A percentile compares a stretch with the other conserved stretches of the same genome.
phyloP scores from a whole-genome alignment of 352 stramenopile species.

The Phytophthora idaei region DNA sequence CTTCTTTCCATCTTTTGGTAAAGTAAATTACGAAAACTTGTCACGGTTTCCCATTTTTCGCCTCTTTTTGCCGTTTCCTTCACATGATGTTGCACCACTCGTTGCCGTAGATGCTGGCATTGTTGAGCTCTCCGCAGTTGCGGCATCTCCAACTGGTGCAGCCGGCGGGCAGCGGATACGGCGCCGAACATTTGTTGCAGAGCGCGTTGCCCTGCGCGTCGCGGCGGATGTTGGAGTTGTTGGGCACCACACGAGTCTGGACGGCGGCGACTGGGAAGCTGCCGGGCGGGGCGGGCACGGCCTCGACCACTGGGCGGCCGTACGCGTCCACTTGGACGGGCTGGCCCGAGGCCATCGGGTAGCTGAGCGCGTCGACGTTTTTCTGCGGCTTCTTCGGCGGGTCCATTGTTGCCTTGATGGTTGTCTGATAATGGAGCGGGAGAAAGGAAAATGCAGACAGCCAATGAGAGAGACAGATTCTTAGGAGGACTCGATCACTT shows the following conservation, averaged over 20 bases:
- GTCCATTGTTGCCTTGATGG: constrained; percentile 27
- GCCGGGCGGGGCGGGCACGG: constrained; percentile 32
- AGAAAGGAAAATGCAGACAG: constrained; percentile 1
- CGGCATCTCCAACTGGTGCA: constrained; percentile 80
- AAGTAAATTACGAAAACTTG: constrained; percentile 1
- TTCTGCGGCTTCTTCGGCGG: constrained; percentile 35
- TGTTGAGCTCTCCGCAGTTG: constrained; percentile 77
- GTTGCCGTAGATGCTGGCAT: constrained; percentile 76
- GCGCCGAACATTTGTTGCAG: constrained; percentile 71
- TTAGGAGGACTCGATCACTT: constrained; percentile 10
- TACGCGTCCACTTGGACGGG: constrained; percentile 52
- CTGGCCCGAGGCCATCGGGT: constrained; percentile 39
- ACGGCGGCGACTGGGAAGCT: constrained; percentile 18
- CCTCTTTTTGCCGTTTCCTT: background rate
- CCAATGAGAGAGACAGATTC: constrained; percentile 10
- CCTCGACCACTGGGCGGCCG: constrained; percentile 53
- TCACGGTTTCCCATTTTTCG: background rate
- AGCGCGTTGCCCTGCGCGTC: constrained; percentile 76
- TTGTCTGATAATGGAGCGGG: constrained; percentile 17
- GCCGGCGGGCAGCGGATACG: constrained; percentile 70
- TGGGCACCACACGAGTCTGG: constrained; percentile 47
- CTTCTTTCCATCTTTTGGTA: background rate
- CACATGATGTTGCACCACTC: constrained; percentile 73
- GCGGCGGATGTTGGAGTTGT: constrained; percentile 72
- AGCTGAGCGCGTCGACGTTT: constrained; percentile 18